These are phyloP conservation scores for Pycnococcus provasolii DNA, from an alignment of 139 green algal species.

Conservation along the genomic window DNA sequence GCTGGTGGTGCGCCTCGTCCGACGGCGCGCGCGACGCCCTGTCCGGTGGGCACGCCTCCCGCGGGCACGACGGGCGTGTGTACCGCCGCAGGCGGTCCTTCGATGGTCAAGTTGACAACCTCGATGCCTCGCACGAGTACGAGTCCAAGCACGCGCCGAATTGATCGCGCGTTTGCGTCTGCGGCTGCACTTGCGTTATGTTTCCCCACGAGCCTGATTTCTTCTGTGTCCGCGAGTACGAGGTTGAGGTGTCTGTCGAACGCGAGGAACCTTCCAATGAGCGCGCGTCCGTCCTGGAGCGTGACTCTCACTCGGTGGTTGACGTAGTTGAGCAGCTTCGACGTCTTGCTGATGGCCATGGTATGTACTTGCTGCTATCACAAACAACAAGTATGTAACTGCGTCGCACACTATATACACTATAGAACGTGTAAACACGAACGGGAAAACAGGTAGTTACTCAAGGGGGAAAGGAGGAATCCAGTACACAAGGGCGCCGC, in stretches of 20 bases:
- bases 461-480: too few relatives aligned
- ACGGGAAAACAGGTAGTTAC: too few relatives aligned
- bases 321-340: conserved; percentile 94
- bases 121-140: conserved; percentile 79
- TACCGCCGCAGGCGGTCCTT: conserved; percentile 83
- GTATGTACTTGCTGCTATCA: not conserved
- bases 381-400: not conserved
- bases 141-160: conserved; percentile 84
- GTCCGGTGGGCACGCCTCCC: conserved; percentile 42
- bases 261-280: conserved; percentile 94
- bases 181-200: conserved; percentile 62
- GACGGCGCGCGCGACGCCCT: not conserved
- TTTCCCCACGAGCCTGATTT: conserved; percentile 83
- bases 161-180: conserved; percentile 49
- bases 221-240: conserved; percentile 90
- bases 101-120: conserved; percentile 85
- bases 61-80: conserved; percentile 47
- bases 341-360: conserved; percentile 72
- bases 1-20: conserved; percentile 28
- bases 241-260: conserved; percentile 99
- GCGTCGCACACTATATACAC: too few relatives aligned
- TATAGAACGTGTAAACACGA: too few relatives aligned
- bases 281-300: conserved; percentile 50
- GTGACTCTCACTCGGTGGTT: conserved; percentile 72
- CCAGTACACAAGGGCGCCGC: too few relatives aligned